Conservation (phyloP, 225 moss, liverwort and hornwort genomes). For the Marchantia polymorpha region DNA sequence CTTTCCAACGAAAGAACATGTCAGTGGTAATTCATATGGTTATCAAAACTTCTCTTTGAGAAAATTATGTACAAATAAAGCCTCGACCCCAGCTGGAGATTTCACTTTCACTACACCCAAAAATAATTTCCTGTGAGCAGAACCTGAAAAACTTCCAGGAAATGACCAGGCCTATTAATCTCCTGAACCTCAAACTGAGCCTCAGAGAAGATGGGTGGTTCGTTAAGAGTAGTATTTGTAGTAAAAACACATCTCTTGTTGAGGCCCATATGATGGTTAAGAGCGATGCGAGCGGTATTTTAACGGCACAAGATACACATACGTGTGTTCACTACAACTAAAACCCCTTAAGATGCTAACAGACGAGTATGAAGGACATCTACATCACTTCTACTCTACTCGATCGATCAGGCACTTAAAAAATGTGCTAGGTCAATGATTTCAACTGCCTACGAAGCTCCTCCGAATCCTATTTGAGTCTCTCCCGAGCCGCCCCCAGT, state of each 20-base stretch:
- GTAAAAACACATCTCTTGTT: neutral
- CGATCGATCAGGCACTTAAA: neutral
- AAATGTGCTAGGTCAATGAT: neutral
- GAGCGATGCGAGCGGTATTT: neutral
- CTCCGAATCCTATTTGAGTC: slow-evolving; percentile 69
- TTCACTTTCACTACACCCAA: neutral
- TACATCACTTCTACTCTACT: neutral
- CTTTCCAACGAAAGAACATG: too few species aligned
- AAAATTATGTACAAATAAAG: slow-evolving; percentile 12
- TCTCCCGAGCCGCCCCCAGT: slow-evolving; percentile 63
- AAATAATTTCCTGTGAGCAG: neutral
- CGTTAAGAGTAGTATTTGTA: neutral
- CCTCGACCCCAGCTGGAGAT: neutral
- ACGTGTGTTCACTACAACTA: neutral
- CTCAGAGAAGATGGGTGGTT: neutral
- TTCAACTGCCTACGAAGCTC: slow-evolving; percentile 15
- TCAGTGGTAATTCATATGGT: neutral
- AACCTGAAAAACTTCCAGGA: slow-evolving; percentile 1
- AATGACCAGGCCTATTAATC: neutral
- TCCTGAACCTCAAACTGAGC: neutral
- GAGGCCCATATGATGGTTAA: neutral
- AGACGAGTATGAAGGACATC: neutral
- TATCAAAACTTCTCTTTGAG: neutral
- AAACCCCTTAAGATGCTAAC: neutral
- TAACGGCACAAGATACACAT: neutral